phyloP scores from a whole-genome alignment of 2,329 filamentous ascomycete genomes.

The Pseudogymnoascus sp. region DNA sequence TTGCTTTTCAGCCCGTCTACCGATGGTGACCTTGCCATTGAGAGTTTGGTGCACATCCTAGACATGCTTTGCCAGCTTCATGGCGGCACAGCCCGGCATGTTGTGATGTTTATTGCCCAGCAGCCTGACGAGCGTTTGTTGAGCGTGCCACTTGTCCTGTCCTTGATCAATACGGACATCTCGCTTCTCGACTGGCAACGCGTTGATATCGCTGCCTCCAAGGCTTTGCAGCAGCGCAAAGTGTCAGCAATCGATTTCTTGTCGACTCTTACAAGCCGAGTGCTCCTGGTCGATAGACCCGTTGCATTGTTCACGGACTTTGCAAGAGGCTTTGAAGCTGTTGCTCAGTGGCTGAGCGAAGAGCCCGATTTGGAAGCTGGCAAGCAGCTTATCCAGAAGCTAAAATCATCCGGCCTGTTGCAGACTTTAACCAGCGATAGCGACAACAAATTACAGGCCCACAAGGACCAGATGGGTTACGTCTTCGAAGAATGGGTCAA shows the following conservation, averaged over 20 bases:
- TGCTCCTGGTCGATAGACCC: constrained; percentile 69
- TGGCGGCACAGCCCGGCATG: constrained; percentile 43
- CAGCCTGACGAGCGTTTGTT: constrained; percentile 48
- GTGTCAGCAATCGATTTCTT: constrained; percentile 69
- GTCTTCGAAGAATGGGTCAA: constrained; percentile 93
- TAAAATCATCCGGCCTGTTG: constrained; percentile 45
- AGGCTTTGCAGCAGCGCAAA: constrained; percentile 63
- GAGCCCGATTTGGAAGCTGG: constrained; percentile 58
- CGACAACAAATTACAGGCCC: constrained; percentile 48
- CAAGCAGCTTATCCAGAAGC: constrained; percentile 60
- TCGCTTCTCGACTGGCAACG: constrained; percentile 46
- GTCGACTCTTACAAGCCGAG: constrained; percentile 67
- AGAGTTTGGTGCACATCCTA: constrained; percentile 54
- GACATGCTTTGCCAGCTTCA: constrained; percentile 51
- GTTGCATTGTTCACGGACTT: constrained; percentile 79
- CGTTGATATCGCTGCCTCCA: constrained; percentile 64
- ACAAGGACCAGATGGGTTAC: constrained; percentile 83
- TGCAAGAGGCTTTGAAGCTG: constrained; percentile 68
- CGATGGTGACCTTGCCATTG: constrained; percentile 48
- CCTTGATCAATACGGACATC: constrained; percentile 50
- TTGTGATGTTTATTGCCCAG: constrained; percentile 47
- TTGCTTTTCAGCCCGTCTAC: constrained; percentile 44
- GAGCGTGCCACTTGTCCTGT: constrained; percentile 47
- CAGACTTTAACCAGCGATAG: constrained; percentile 43
- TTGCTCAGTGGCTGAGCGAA: constrained; percentile 72